A percentile compares a stretch with the other conserved stretches of the same genome.
Evolutionary conservation across 1,139 yeast genomes (phyloP).

Genomic region (Lodderomyces margitis): DNA sequence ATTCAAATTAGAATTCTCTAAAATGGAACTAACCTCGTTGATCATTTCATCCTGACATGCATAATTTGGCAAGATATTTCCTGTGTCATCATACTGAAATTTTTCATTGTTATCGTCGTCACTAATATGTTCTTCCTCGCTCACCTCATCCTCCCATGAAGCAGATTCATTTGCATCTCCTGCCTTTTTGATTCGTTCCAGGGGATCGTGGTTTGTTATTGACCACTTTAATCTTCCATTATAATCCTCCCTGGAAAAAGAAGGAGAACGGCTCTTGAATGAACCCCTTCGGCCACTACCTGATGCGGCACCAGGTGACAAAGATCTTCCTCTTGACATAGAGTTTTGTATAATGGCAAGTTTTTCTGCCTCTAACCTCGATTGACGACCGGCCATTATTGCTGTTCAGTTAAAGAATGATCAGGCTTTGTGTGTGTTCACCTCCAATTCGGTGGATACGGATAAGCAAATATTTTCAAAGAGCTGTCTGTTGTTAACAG

Average conservation of each 20-base stretch:
- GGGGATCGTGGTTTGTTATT: conserved; percentile 56
- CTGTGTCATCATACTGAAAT: conserved; percentile 60
- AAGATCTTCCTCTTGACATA: conserved; percentile 40
- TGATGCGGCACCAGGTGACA: conserved; percentile 32
- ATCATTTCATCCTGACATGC: conserved; percentile 50
- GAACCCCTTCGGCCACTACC: conserved; percentile 14
- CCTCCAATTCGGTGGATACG: background rate
- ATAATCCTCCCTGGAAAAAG: conserved; percentile 38
- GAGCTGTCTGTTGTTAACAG: background rate
- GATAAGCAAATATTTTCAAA: background rate
- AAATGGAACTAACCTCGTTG: conserved; percentile 43
- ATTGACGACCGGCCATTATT: conserved; percentile 36
- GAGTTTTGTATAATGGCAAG: conserved; percentile 42
- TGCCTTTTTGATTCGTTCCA: conserved; percentile 41
- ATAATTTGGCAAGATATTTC: conserved; percentile 58
- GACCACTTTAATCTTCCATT: conserved; percentile 47
- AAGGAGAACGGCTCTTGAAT: conserved; percentile 32
- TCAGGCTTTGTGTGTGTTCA: background rate
- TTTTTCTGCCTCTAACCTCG: conserved; percentile 45
- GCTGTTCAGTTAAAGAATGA: background rate
- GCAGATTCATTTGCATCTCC: conserved; percentile 15
- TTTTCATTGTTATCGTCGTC: conserved; percentile 59
- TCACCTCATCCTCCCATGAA: conserved; percentile 40
- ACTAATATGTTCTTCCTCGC: conserved; percentile 68
- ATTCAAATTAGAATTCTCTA: conserved; percentile 41